These are phyloP conservation scores for Cavenderia fasciculata DNA, from an alignment of 78 protist genomes.

Conservation along the genomic window DNA sequence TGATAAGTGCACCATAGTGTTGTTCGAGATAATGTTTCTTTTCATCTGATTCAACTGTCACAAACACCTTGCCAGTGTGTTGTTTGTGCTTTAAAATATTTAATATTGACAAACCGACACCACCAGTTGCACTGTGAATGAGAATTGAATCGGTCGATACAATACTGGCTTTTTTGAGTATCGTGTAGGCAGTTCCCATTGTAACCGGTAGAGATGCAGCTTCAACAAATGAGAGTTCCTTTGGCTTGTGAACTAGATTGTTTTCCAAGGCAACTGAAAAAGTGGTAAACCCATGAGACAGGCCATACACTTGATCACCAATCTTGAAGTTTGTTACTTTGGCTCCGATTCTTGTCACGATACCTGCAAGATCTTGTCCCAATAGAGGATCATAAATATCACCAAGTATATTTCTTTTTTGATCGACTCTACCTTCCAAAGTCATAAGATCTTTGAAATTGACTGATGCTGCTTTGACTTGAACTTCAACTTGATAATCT, in stretches of 20 bases:
- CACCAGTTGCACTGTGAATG: slow-evolving; percentile 5
- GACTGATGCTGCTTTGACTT: slow-evolving; percentile 9
- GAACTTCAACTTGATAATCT: slow-evolving; percentile 4
- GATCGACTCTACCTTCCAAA: not conserved
- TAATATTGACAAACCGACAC: slow-evolving; percentile 8
- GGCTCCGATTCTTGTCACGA: not conserved
- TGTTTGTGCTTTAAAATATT: slow-evolving; percentile 1
- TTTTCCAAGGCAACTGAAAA: slow-evolving; percentile 7
- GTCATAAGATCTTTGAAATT: slow-evolving; percentile 10
- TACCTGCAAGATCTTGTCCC: not conserved
- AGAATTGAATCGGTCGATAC: not conserved
- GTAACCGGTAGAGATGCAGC: slow-evolving; percentile 67
- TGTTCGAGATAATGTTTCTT: not conserved
- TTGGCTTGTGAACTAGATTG: slow-evolving; percentile 18
- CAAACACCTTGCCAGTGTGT: not conserved
- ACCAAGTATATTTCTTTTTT: not conserved
- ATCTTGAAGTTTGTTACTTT: slow-evolving; percentile 2
- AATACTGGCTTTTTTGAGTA: not conserved
- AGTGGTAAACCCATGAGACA: slow-evolving; percentile 2
- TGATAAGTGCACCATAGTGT: not conserved
- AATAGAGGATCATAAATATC: not conserved
- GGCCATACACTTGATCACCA: slow-evolving; percentile 27
- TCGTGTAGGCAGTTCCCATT: slow-evolving; percentile 63
- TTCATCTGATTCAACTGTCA: not conserved
- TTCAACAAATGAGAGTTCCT: not conserved